These are phyloP conservation scores for Daldinia sp. DNA, from an alignment of 2,329 filamentous ascomycete genomes.

Conservation along the genomic window DNA sequence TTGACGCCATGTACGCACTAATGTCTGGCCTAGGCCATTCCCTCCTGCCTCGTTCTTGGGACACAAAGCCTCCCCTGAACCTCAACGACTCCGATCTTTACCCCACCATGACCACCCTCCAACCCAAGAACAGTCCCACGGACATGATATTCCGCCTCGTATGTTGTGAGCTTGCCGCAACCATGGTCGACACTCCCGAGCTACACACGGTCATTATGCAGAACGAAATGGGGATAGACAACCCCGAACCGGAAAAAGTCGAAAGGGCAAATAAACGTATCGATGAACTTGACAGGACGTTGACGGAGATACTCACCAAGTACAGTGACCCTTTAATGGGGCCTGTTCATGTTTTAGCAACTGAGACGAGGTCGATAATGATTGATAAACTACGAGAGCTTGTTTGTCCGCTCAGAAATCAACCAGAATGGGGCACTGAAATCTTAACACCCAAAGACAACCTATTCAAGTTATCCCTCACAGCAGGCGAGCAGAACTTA, in stretches of 20 bases:
- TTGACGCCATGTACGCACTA: conserved; percentile 65
- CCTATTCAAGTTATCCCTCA: conserved; percentile 63
- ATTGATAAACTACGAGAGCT: conserved; percentile 59
- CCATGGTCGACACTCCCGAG: conserved; percentile 57
- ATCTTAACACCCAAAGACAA: conserved; percentile 60
- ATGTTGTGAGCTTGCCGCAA: conserved; percentile 58
- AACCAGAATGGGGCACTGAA: conserved; percentile 60
- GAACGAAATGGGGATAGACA: conserved; percentile 49
- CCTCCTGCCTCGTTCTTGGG: conserved; percentile 61
- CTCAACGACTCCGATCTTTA: conserved; percentile 67
- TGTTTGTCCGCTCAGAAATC: conserved; percentile 56
- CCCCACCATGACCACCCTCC: conserved; percentile 59
- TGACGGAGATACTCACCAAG: conserved; percentile 57
- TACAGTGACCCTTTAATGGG: conserved; percentile 62
- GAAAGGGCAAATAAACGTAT: conserved; percentile 55
- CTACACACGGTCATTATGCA: conserved; percentile 61
- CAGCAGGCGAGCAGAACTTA: conserved; percentile 57
- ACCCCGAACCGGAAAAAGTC: conserved; percentile 44
- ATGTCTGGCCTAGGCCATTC: conserved; percentile 65
- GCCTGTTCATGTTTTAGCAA: conserved; percentile 60
- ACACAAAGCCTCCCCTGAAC: conserved; percentile 64
- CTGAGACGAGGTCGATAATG: conserved; percentile 57
- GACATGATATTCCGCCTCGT: conserved; percentile 68
- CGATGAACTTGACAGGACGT: conserved; percentile 52
- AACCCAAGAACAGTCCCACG: conserved; percentile 63